Percentiles rank a stretch among this genome's conserved stretches.
Evolutionary conservation across 2,329 filamentous ascomycete genomes (phyloP).

Genomic region (Xylaria sp.): DNA sequence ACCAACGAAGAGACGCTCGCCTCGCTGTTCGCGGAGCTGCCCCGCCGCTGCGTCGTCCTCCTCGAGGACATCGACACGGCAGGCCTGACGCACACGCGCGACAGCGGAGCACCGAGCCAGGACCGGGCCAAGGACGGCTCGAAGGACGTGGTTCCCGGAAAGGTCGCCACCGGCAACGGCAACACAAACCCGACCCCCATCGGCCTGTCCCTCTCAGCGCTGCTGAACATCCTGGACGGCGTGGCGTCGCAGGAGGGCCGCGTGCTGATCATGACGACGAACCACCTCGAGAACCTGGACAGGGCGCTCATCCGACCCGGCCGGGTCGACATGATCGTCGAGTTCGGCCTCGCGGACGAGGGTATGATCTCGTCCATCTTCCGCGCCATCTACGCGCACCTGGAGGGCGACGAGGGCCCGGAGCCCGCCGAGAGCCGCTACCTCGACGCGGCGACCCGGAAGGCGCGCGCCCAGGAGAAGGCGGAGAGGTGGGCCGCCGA

Average conservation of each 20-base stretch:
- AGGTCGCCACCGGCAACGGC: constrained; percentile 38
- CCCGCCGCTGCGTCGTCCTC: constrained; percentile 70
- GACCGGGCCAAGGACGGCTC: constrained; percentile 15
- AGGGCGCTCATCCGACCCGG: constrained; percentile 65
- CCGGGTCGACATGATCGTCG: constrained; percentile 62
- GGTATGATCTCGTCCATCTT: constrained; percentile 59
- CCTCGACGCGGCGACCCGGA: constrained; percentile 35
- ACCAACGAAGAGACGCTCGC: constrained; percentile 67
- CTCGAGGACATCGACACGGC: constrained; percentile 78
- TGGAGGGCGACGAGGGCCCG: constrained; percentile 50
- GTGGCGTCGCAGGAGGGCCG: constrained; percentile 65
- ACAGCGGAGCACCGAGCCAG: constrained; percentile 35
- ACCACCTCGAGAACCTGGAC: constrained; percentile 63
- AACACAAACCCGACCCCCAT: constrained; percentile 29
- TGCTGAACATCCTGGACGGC: constrained; percentile 82
- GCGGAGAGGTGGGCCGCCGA: constrained; percentile 40
- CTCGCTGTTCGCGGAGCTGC: constrained; percentile 67
- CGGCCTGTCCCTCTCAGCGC: constrained; percentile 70
- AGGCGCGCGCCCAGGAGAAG: constrained; percentile 34
- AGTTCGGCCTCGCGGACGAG: constrained; percentile 57
- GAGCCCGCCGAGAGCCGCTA: constrained; percentile 29
- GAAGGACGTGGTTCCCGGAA: constrained; percentile 38
- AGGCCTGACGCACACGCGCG: constrained; percentile 65
- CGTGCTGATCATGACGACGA: constrained; percentile 69
- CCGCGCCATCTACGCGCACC: constrained; percentile 57